phyloP scores from a whole-genome alignment of 495 filamentous ascomycete species.

The Usnea hakonensis region DNA sequence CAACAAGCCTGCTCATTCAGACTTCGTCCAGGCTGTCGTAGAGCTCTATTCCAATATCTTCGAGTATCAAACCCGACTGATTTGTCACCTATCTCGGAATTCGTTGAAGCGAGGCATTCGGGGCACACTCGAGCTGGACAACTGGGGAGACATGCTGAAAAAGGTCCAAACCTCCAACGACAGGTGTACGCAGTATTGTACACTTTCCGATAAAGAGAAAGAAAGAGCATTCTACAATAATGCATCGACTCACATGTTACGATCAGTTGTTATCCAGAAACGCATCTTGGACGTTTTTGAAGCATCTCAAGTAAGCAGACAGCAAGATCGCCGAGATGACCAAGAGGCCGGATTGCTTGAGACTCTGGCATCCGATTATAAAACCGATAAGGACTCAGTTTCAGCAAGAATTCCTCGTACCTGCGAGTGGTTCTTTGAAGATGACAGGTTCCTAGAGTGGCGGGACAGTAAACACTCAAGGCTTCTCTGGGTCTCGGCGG shows the following conservation, averaged over 20 bases:
- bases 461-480: constrained; percentile 22
- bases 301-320: not conserved
- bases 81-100: constrained; percentile 28
- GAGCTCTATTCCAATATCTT: constrained; percentile 29
- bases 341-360: constrained; percentile 22
- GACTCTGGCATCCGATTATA: constrained; percentile 27
- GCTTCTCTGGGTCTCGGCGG: constrained; percentile 40
- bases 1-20: constrained; percentile 25
- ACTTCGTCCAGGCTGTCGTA: constrained; percentile 11
- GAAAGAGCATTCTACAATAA: not conserved
- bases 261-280: constrained; percentile 2
- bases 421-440: constrained; percentile 33
- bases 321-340: constrained; percentile 17
- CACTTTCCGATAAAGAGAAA: not conserved
- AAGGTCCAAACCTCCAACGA: constrained; percentile 14
- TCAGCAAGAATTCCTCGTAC: constrained; percentile 24
- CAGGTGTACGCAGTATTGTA: not conserved
- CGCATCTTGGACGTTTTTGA: not conserved
- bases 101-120: constrained; percentile 26
- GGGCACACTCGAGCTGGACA: constrained; percentile 20
- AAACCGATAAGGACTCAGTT: constrained; percentile 26
- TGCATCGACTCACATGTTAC: not conserved
- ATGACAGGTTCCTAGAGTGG: constrained; percentile 31
- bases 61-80: constrained; percentile 31
- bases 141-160: constrained; percentile 20